These are phyloP conservation scores for Coniella lustricola DNA, from an alignment of 2,329 filamentous ascomycete genomes.

Conservation along the genomic window DNA sequence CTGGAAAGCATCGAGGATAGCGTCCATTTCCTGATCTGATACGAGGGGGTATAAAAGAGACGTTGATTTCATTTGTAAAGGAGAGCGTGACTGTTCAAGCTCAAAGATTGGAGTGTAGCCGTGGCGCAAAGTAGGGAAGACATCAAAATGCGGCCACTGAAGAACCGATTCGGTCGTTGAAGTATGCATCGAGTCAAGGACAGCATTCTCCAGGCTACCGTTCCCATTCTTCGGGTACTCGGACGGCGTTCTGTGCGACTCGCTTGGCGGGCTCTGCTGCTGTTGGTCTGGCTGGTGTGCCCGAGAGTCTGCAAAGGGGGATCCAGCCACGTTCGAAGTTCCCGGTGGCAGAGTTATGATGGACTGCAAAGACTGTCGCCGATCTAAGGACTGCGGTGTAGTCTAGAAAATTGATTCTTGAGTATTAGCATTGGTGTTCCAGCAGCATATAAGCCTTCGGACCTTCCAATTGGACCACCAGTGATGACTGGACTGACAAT, in stretches of 20 bases:
- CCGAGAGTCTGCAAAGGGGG: conserved; percentile 16
- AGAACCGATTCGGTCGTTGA: conserved; percentile 45
- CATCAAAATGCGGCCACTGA: conserved; percentile 43
- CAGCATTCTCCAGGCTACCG: conserved; percentile 36
- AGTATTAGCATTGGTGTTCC: too few species aligned
- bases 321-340: conserved; percentile 18
- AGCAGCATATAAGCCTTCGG: too few species aligned
- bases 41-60: conserved; percentile 36
- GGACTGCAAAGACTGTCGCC: conserved; percentile 8
- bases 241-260: conserved; percentile 16
- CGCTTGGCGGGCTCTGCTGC: conserved; percentile 19
- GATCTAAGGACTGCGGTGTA: conserved; percentile 3
- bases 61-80: conserved; percentile 26
- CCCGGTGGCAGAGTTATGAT: conserved; percentile 20
- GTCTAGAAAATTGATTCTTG: not conserved
- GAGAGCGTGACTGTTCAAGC: conserved; percentile 35
- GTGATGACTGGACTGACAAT: conserved; percentile 27
- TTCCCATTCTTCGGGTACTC: conserved; percentile 4
- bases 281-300: conserved; percentile 13
- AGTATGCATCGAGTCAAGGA: conserved; percentile 42
- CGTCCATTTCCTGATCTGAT: conserved; percentile 33
- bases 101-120: conserved; percentile 40
- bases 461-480: not conserved
- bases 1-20: conserved; percentile 37
- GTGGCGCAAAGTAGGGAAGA: conserved; percentile 34